These are phyloP conservation scores for Lenzites betulinus DNA, from an alignment of 768 basidiomycete species.

Conservation along the genomic window DNA sequence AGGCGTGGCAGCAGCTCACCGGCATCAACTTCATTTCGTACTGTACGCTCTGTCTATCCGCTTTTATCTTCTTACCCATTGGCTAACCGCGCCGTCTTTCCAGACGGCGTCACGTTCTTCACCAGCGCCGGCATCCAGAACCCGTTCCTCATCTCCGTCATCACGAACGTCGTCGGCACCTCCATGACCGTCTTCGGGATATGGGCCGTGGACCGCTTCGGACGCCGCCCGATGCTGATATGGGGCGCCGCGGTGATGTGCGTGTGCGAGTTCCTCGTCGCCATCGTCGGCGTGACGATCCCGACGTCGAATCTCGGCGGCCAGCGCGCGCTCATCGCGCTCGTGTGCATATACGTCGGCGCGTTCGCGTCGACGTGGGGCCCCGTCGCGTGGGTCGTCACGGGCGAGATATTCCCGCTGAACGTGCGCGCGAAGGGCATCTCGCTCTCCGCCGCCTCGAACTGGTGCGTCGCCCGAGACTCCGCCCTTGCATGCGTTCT, in stretches of 20 bases:
- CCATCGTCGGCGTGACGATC: constrained; percentile 50
- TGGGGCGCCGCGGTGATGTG: constrained; percentile 81
- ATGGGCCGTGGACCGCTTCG: constrained; percentile 76
- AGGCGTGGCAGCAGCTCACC: constrained; percentile 76
- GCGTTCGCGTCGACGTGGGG: constrained; percentile 62
- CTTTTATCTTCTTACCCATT: not conserved
- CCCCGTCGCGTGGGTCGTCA: constrained; percentile 60
- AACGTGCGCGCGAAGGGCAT: constrained; percentile 80
- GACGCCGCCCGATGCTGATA: constrained; percentile 76
- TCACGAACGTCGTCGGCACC: constrained; percentile 75
- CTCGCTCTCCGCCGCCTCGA: constrained; percentile 66
- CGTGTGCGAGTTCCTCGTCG: constrained; percentile 80
- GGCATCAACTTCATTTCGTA: constrained; percentile 73
- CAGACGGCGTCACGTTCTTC: constrained; percentile 49
- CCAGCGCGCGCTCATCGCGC: constrained; percentile 60
- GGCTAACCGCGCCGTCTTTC: not conserved
- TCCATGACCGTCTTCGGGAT: constrained; percentile 77
- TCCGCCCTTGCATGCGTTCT: too few species aligned
- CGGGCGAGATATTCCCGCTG: constrained; percentile 38
- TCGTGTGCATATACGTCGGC: constrained; percentile 49
- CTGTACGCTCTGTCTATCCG: constrained; percentile 22
- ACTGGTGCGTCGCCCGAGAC: constrained; percentile 43
- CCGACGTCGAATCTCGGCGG: constrained; percentile 39
- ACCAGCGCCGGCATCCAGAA: constrained; percentile 41
- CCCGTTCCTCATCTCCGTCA: constrained; percentile 58